A percentile compares a stretch with the other conserved stretches of the same genome.
phyloP scores from a whole-genome alignment of 1,284 basidiomycete species.

The Ceratobasidium sp. region DNA sequence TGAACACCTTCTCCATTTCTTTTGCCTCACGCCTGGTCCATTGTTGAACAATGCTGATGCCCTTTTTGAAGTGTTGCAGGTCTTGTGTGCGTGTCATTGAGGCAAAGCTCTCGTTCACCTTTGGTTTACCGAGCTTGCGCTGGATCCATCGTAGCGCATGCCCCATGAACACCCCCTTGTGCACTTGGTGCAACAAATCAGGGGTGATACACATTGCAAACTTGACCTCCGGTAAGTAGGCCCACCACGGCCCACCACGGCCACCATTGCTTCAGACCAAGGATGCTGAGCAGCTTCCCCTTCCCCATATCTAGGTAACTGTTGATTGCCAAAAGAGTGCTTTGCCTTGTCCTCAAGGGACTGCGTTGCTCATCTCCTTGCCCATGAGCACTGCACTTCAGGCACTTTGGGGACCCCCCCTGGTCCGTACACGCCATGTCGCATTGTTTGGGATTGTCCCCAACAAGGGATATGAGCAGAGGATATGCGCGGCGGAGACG shows the following conservation, averaged over 20 bases:
- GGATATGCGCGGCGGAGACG: slow-evolving; percentile 45
- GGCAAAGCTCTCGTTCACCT: neutral
- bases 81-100: slow-evolving; percentile 3
- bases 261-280: slow-evolving; percentile 5
- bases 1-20: slow-evolving; percentile 12
- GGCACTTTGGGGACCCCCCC: slow-evolving; percentile 34
- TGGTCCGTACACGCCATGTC: slow-evolving; percentile 36
- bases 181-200: slow-evolving; percentile 56
- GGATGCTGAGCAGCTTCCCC: neutral
- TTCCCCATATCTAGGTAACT: neutral
- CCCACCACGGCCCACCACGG: slow-evolving; percentile 33
- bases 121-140: neutral
- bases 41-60: neutral
- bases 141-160: slow-evolving; percentile 27
- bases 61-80: no score
- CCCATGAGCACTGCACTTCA: neutral
- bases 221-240: slow-evolving; percentile 1
- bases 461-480: slow-evolving; percentile 48
- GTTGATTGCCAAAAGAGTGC: neutral
- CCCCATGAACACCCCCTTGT: slow-evolving; percentile 58
- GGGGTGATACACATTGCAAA: slow-evolving; percentile 53
- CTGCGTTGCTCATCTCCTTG: neutral
- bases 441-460: slow-evolving; percentile 43
- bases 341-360: neutral
- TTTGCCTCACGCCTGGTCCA: slow-evolving; percentile 26